These are phyloP conservation scores for Schizonepeta tenuifolia DNA, from an alignment of 257 asterid genomes.

Conservation along the genomic window DNA sequence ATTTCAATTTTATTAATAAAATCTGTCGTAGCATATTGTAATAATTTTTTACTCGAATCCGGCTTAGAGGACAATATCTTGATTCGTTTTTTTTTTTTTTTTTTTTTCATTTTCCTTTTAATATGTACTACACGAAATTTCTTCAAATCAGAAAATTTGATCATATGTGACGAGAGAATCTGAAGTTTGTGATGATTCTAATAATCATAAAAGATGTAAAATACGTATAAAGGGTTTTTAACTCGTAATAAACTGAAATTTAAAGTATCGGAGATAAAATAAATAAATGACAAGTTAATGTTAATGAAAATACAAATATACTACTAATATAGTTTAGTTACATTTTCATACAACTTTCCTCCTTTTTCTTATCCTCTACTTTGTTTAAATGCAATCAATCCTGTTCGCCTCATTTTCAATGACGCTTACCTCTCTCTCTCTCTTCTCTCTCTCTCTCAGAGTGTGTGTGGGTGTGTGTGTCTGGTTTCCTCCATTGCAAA, in stretches of 20 bases:
- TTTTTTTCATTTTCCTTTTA: neutral
- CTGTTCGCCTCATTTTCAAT: conserved; percentile 36
- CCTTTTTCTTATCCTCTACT: neutral
- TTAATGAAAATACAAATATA: too few relatives aligned
- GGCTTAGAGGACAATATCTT: too few relatives aligned
- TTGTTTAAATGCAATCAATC: conserved; percentile 51
- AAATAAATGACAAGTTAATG: too few relatives aligned
- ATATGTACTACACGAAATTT: neutral
- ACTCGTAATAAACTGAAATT: too few relatives aligned
- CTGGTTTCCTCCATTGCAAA: conserved; percentile 74
- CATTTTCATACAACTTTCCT: neutral
- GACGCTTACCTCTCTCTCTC: conserved; percentile 34
- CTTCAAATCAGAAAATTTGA: neutral
- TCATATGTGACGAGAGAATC: neutral
- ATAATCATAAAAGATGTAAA: neutral
- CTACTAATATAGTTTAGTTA: too few relatives aligned
- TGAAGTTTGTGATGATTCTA: neutral
- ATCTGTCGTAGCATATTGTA: too few relatives aligned
- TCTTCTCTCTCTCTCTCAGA: conserved; percentile 26
- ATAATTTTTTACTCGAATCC: too few relatives aligned
- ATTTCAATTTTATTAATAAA: neutral
- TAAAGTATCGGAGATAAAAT: too few relatives aligned
- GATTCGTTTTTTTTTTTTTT: too few relatives aligned
- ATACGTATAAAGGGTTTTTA: too few relatives aligned
- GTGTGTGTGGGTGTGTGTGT: conserved; percentile 9